These are phyloP conservation scores for Calonectria multiphialidica DNA, from an alignment of 2,329 filamentous ascomycete genomes.

Conservation along the genomic window DNA sequence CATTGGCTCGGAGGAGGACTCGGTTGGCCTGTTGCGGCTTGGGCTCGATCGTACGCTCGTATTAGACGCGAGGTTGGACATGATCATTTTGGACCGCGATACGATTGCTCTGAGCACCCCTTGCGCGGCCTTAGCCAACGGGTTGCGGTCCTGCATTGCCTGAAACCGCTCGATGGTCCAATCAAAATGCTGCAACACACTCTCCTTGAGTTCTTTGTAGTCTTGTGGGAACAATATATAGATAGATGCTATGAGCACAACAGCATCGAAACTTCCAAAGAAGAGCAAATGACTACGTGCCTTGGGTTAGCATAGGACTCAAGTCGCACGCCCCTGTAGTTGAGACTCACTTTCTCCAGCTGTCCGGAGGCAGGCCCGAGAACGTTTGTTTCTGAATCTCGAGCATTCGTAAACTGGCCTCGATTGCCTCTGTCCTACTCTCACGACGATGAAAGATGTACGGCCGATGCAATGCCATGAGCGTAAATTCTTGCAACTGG, in stretches of 20 bases:
- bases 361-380: constrained; percentile 60
- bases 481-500: constrained; percentile 63
- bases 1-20: constrained; percentile 29
- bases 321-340: neutral
- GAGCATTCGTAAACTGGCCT: constrained; percentile 67
- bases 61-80: constrained; percentile 47
- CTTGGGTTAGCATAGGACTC: neutral
- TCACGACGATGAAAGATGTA: constrained; percentile 70
- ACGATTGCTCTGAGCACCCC: constrained; percentile 68
- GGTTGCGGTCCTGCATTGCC: constrained; percentile 65
- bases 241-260: constrained; percentile 70
- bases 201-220: constrained; percentile 60
- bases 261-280: constrained; percentile 74
- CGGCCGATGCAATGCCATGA: constrained; percentile 71
- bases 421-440: constrained; percentile 67
- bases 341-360: constrained; percentile 57
- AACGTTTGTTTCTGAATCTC: constrained; percentile 65
- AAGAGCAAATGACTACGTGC: constrained; percentile 63
- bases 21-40: constrained; percentile 7
- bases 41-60: constrained; percentile 9
- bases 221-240: constrained; percentile 72
- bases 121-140: constrained; percentile 65
- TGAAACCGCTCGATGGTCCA: constrained; percentile 71
- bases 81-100: constrained; percentile 63
- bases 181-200: constrained; percentile 67